phyloP scores from a whole-genome alignment of 495 filamentous ascomycete species.

The Penicillium subrubescens region DNA sequence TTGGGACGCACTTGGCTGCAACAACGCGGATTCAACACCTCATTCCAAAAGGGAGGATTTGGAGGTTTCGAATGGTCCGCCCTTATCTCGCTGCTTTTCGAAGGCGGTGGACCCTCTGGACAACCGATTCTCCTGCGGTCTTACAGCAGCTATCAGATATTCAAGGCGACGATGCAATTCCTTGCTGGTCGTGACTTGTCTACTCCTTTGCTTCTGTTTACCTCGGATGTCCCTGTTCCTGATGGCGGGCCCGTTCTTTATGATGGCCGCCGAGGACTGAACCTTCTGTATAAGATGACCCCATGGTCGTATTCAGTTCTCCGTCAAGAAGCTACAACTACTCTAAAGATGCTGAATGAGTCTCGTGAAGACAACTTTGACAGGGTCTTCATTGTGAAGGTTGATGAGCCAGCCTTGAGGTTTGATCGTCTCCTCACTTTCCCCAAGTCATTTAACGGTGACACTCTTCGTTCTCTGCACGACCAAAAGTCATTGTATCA shows the following conservation, averaged over 20 bases:
- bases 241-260: slow-evolving; percentile 48
- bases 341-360: slow-evolving; percentile 73
- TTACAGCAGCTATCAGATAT: slow-evolving; percentile 90
- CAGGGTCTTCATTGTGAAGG: slow-evolving; percentile 74
- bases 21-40: slow-evolving; percentile 77
- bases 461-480: slow-evolving; percentile 33
- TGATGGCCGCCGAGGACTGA: slow-evolving; percentile 72
- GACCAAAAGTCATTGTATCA: slow-evolving; percentile 52
- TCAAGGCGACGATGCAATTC: slow-evolving; percentile 88
- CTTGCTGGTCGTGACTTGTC: slow-evolving; percentile 71
- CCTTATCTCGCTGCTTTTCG: slow-evolving; percentile 76
- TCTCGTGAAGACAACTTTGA: slow-evolving; percentile 78
- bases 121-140: slow-evolving; percentile 70
- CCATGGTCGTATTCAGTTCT: slow-evolving; percentile 76
- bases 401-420: slow-evolving; percentile 63
- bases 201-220: slow-evolving; percentile 60
- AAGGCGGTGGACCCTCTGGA: slow-evolving; percentile 70
- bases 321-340: slow-evolving; percentile 69
- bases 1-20: slow-evolving; percentile 86
- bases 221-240: slow-evolving; percentile 34
- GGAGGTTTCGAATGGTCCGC: slow-evolving; percentile 90
- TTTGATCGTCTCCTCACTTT: slow-evolving; percentile 65
- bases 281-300: slow-evolving; percentile 90
- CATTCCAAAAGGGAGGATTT: slow-evolving; percentile 77
- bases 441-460: slow-evolving; percentile 30